Base-by-base conservation (phyloP, 2,329 filamentous ascomycete genomes). In the Phialophora macrospora region DNA sequence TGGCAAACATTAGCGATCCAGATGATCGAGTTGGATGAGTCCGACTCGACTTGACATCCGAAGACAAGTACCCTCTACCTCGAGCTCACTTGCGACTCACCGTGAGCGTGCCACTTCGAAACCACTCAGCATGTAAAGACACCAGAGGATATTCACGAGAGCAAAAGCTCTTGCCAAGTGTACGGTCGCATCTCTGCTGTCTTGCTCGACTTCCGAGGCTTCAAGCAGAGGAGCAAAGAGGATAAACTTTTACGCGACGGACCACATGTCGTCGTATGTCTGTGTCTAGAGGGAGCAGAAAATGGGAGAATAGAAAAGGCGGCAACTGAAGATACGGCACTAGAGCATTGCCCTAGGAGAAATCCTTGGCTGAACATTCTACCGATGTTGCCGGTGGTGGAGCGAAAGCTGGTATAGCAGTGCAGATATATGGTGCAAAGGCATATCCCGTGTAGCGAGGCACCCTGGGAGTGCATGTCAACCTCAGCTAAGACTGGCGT, bases 351-450 rank as follows among this genome's bases (percentile, higher is more conserved):
- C 38, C 14, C 38, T 7, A 44, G 38, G 14, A 44, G 9, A 41
- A 44, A 44, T n/a, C 38, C 14, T 44, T 44, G 38, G 38, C 38
- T 44, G 38, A 44, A 44, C 38, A 44, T 44, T 44, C 38, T 44
- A n/a, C 38, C 38, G 38, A 6, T 20, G 17, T 44, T 8, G 17
- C 38, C 14, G 38, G 38, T 44, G 38, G 14, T 44, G 38, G 14
- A n/a, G 38, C 38, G 38, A n/a, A n/a, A n/a, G 17, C 38, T 44
- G 38, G 4, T 44, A 44, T n/a, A 8, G 6, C 38, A 44, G 38
- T 44, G 14, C 38, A 17, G 38, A 44, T 44, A 44, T 44, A 44
- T 44, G 38, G 38, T 44, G 14, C 38, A 41, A 41, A 17, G 38
- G 17, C 14, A n/a, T n/a, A 44, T 44, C 38, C 38, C 38, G 38